These are phyloP conservation scores for Daldinia decipiens DNA, from an alignment of 495 filamentous ascomycete species.

Conservation along the genomic window DNA sequence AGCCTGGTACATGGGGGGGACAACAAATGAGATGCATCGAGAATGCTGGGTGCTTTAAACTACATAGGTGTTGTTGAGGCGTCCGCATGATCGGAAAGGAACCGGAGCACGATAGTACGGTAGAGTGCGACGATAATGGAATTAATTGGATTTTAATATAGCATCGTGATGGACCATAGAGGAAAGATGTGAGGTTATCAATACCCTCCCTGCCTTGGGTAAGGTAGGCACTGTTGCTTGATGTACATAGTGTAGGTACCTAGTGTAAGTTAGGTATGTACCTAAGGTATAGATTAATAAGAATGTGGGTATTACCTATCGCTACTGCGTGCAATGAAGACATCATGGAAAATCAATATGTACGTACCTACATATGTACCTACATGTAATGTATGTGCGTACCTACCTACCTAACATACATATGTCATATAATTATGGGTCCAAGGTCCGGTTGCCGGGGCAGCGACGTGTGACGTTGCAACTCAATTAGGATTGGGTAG, in stretches of 20 bases:
- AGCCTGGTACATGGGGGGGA: neutral
- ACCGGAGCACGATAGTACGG: neutral
- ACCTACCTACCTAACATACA: neutral
- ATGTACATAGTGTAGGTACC: too few species aligned
- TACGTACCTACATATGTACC: too few species aligned
- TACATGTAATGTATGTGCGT: neutral
- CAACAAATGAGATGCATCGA: too few species aligned
- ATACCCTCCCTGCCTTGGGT: neutral
- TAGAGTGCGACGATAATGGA: constrained; percentile 1
- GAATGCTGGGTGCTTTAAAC: neutral
- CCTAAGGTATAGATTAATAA: too few species aligned
- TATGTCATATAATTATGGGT: constrained; percentile 16
- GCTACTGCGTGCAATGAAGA: constrained; percentile 2
- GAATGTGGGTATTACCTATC: neutral
- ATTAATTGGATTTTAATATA: constrained; percentile 7
- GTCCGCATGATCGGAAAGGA: neutral
- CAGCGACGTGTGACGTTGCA: constrained; percentile 43
- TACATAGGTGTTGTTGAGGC: neutral
- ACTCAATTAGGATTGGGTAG: constrained; percentile 43
- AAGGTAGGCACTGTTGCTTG: too few species aligned
- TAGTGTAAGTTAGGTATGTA: too few species aligned
- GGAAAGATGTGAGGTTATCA: constrained; percentile 2
- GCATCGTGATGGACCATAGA: constrained; percentile 6
- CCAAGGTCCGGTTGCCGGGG: constrained; percentile 39
- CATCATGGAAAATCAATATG: constrained; percentile 7